Conservation (phyloP, 257 asterid species). For the Plectranthus barbatus region DNA sequence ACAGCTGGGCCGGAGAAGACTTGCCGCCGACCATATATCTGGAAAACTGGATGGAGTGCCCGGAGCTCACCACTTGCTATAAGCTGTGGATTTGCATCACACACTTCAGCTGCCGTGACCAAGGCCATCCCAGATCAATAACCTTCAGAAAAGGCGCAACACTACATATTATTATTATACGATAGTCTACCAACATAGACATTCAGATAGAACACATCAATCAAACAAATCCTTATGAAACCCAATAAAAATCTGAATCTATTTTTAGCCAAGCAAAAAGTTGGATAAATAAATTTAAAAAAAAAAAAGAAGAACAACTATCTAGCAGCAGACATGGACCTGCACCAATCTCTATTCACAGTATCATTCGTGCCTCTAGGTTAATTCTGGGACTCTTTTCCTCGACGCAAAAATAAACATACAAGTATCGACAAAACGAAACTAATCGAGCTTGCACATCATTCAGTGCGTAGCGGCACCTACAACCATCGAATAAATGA, state of each 20-base stretch:
- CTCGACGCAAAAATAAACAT: not conserved
- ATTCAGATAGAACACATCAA: not conserved
- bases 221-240: not conserved
- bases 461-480: not conserved
- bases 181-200: not conserved
- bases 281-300: not conserved
- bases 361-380: not conserved
- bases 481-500: not conserved
- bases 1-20: slow-evolving; percentile 47
- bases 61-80: slow-evolving; percentile 43
- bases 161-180: not conserved
- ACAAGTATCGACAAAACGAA: not conserved
- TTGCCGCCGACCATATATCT: slow-evolving; percentile 40
- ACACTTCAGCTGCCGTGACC: slow-evolving; percentile 49
- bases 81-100: slow-evolving; percentile 41
- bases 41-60: slow-evolving; percentile 39
- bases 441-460: not conserved
- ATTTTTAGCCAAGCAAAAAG: not conserved
- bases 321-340: slow-evolving; percentile 6
- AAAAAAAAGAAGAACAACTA: not conserved
- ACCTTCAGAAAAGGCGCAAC: slow-evolving; percentile 12
- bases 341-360: not conserved
- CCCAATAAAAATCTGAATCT: not conserved
- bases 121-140: slow-evolving; percentile 32
- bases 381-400: not conserved